Percentiles rank a stretch among this genome's conserved stretches.
Conservation (phyloP, 352 stramenopile species). For the Peronospora destructor region DNA sequence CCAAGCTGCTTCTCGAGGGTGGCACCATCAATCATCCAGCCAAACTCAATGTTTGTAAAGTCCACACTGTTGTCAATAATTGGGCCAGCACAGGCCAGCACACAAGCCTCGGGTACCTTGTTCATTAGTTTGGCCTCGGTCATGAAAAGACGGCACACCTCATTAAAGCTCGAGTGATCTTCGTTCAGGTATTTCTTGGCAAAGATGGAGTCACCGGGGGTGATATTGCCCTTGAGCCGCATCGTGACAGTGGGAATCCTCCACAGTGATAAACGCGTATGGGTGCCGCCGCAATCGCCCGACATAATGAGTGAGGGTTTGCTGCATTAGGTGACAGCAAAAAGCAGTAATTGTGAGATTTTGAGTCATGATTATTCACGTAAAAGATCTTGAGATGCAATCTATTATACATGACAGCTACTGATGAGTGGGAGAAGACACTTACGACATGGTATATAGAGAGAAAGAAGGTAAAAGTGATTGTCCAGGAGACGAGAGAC, state of each 20-base stretch:
- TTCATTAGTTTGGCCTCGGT: constrained; percentile 75
- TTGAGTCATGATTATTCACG: too few relatives aligned
- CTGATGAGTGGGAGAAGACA: too few relatives aligned
- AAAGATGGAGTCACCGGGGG: constrained; percentile 67
- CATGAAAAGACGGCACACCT: constrained; percentile 89
- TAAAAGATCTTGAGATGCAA: too few relatives aligned
- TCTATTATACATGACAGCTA: too few relatives aligned
- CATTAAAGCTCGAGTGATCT: constrained; percentile 62
- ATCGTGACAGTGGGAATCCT: constrained; percentile 43
- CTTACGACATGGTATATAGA: too few relatives aligned
- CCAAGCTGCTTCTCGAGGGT: constrained; percentile 59
- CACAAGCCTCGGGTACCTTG: constrained; percentile 47
- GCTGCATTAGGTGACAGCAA: background rate
- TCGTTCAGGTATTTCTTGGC: constrained; percentile 84
- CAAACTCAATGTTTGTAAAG: constrained; percentile 91
- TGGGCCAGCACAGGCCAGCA: constrained; percentile 68
- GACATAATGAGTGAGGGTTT: constrained; percentile 48
- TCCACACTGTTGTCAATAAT: constrained; percentile 73
- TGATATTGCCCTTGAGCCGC: constrained; percentile 39
- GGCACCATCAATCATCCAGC: constrained; percentile 83
- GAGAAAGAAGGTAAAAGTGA: too few relatives aligned
- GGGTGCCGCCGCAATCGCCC: constrained; percentile 93
- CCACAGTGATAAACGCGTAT: constrained; percentile 89
- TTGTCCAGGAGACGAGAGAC: too few relatives aligned
- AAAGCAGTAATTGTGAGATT: background rate